Conservation (phyloP, 2,329 filamentous ascomycete genomes). For the Verticillium nubilum region DNA sequence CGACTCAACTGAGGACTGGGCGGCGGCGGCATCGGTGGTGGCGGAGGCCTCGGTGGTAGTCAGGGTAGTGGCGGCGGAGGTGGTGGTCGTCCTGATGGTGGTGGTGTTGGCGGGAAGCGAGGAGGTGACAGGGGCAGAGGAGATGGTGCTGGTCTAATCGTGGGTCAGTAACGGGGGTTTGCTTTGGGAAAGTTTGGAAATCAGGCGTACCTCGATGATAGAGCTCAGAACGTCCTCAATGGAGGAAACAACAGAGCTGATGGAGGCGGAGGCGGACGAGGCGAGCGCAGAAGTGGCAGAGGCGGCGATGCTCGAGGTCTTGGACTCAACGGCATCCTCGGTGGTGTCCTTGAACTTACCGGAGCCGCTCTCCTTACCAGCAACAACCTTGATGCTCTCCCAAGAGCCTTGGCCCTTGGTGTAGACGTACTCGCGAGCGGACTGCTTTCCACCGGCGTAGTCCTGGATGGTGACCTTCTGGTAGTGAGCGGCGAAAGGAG, state of each 20-base stretch:
- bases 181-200: background rate
- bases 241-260: background rate
- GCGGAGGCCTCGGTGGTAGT: conserved; percentile 20
- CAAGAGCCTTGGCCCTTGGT: conserved; percentile 19
- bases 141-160: background rate
- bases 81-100: background rate
- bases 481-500: conserved; percentile 20
- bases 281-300: conserved; percentile 25
- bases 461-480: conserved; percentile 20
- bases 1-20: conserved; percentile 13
- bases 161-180: background rate
- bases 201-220: background rate
- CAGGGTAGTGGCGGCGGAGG: background rate
- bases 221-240: background rate
- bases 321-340: conserved; percentile 11
- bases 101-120: background rate
- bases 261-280: background rate
- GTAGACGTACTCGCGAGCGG: conserved; percentile 20
- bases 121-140: background rate
- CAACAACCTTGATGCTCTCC: conserved; percentile 21
- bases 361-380: conserved; percentile 14
- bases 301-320: conserved; percentile 31
- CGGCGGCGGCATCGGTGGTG: conserved; percentile 24
- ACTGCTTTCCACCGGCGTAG: conserved; percentile 21
- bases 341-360: background rate